Evolutionary conservation across 2,329 filamentous ascomycete species (phyloP).

Genomic region (Fusarium austroafricanum): DNA sequence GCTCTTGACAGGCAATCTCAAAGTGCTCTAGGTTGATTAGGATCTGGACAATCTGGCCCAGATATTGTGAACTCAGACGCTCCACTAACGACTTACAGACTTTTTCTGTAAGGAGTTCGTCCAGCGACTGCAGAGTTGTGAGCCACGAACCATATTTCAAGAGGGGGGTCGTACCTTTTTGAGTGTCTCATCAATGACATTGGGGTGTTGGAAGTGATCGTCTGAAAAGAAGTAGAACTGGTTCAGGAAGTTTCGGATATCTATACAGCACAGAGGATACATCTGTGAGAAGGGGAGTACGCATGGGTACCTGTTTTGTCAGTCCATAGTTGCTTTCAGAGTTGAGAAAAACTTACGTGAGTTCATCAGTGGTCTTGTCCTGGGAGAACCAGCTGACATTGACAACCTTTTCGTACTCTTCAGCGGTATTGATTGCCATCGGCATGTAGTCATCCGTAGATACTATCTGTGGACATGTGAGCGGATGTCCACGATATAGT

Average conservation of each 20-base stretch:
- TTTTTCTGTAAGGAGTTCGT: constrained; percentile 91
- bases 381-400: constrained; percentile 97
- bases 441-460: constrained; percentile 99
- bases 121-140: constrained; percentile 76
- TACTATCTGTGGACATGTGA: constrained; percentile 63
- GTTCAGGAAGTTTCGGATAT: constrained; percentile 96
- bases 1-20: constrained; percentile 88
- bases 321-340: not conserved
- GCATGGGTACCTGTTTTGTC: constrained; percentile 78
- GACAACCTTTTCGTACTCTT: constrained; percentile 95
- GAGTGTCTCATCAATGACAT: constrained; percentile 90
- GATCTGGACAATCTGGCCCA: constrained; percentile 98
- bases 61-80: constrained; percentile 88
- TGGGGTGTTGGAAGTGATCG: constrained; percentile 92
- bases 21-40: constrained; percentile 98
- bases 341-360: constrained; percentile 67
- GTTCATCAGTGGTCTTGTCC: constrained; percentile 78
- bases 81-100: constrained; percentile 93
- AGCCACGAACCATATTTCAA: not conserved
- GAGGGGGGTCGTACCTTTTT: constrained; percentile 67
- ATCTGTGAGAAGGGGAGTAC: constrained; percentile 99
- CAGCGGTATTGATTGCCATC: constrained; percentile 90
- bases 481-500: not conserved
- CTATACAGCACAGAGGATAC: constrained; percentile 98
- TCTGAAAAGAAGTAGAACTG: constrained; percentile 99